phyloP scores from a whole-genome alignment of 768 basidiomycete species.

The Pleurotus eryngii region DNA sequence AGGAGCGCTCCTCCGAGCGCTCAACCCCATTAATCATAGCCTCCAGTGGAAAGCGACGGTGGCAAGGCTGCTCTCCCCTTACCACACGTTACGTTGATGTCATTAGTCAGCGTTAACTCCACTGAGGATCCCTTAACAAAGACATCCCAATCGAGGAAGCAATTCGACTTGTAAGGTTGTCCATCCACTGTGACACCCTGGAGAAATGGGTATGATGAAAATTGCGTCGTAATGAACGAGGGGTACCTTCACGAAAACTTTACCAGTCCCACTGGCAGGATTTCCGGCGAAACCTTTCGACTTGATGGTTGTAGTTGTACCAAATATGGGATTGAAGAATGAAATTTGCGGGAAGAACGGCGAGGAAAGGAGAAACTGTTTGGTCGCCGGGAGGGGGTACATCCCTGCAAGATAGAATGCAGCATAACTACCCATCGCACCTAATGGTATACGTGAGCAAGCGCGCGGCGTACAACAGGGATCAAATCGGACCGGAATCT shows the following conservation, averaged over 20 bases:
- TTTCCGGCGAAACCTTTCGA: constrained; percentile 50
- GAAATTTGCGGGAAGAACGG: constrained; percentile 60
- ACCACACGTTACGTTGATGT: constrained; percentile 53
- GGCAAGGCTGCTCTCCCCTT: constrained; percentile 42
- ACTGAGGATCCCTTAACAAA: constrained; percentile 50
- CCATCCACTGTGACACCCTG: constrained; percentile 60
- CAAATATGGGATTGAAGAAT: constrained; percentile 57
- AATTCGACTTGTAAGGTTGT: constrained; percentile 55
- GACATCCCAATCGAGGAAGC: constrained; percentile 65
- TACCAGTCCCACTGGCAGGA: constrained; percentile 46
- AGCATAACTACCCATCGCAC: constrained; percentile 64
- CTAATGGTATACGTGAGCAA: constrained; percentile 21
- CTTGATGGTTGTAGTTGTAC: constrained; percentile 53
- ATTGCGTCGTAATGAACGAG: too few relatives aligned
- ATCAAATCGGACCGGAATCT: constrained; percentile 19
- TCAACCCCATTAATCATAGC: constrained; percentile 35
- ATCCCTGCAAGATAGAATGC: constrained; percentile 57
- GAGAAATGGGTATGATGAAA: neutral
- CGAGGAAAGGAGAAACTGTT: constrained; percentile 56
- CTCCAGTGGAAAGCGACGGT: constrained; percentile 65
- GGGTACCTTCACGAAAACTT: constrained; percentile 52
- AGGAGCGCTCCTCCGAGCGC: too few relatives aligned
- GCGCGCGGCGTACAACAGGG: too few relatives aligned
- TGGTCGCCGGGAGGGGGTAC: constrained; percentile 62
- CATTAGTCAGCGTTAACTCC: constrained; percentile 52